These are phyloP conservation scores for Mycena leptocephala DNA, from an alignment of 768 basidiomycete species.

Conservation along the genomic window DNA sequence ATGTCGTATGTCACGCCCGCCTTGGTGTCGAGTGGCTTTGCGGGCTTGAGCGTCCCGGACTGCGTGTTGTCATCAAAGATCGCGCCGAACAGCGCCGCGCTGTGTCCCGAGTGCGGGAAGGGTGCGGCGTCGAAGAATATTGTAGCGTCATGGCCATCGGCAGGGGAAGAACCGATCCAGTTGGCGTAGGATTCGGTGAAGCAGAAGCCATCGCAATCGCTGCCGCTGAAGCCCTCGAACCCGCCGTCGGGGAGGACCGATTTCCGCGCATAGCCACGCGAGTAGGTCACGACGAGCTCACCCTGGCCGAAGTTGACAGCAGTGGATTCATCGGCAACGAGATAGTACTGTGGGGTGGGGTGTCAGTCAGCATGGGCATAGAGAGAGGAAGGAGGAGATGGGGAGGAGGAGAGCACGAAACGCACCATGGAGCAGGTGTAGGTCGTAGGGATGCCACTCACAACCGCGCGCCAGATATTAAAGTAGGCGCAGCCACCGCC, in stretches of 20 bases:
- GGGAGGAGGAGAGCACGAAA: background rate
- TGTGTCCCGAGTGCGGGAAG: conserved; percentile 58
- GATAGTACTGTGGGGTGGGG: conserved; percentile 57
- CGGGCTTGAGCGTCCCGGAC: conserved; percentile 56
- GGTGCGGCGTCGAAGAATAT: conserved; percentile 59
- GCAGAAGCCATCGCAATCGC: conserved; percentile 58
- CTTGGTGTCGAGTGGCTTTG: conserved; percentile 50
- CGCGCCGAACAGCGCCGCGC: conserved; percentile 61
- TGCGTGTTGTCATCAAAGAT: conserved; percentile 53
- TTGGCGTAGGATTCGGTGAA: conserved; percentile 50
- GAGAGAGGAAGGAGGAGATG: background rate
- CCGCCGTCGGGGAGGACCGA: too few species aligned
- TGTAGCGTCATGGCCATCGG: conserved; percentile 60
- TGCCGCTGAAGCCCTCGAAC: conserved; percentile 57
- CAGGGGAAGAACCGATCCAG: conserved; percentile 58
- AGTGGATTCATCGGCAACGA: too few species aligned
- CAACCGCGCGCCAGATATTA: conserved; percentile 69
- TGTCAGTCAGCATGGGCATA: background rate
- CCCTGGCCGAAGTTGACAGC: too few species aligned
- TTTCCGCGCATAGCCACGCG: too few species aligned
- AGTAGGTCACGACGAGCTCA: too few species aligned
- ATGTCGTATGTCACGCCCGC: conserved; percentile 57
- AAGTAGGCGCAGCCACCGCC: conserved; percentile 66
- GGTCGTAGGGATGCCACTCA: conserved; percentile 59
- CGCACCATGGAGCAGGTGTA: conserved; percentile 67